Evolutionary conservation across 306 rosid species (phyloP).

Genomic region (Medicago lupulina): DNA sequence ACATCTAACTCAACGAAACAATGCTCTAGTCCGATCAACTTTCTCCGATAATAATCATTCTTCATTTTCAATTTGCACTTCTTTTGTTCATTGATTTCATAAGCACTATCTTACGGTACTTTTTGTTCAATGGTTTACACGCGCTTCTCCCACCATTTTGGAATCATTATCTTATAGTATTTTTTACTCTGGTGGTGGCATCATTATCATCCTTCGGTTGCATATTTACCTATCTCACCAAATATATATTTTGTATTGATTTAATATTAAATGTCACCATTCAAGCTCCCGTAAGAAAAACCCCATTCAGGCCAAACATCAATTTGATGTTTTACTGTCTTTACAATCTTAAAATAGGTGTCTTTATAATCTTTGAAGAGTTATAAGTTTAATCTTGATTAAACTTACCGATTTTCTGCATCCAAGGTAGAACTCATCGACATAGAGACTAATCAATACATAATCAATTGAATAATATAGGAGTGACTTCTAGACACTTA

Average conservation of each 20-base stretch:
- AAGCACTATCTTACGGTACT: neutral
- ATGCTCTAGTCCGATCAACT: too few species aligned
- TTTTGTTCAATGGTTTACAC: neutral
- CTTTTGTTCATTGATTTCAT: neutral
- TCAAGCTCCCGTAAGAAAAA: neutral
- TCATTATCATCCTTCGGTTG: neutral
- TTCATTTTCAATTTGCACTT: neutral
- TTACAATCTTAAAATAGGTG: neutral
- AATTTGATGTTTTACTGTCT: neutral
- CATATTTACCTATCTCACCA: neutral
- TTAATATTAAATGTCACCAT: neutral
- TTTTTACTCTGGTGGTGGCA: too few species aligned
- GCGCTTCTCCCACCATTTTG: neutral
- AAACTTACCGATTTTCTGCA: neutral
- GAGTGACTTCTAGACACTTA: neutral
- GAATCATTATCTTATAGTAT: too few species aligned
- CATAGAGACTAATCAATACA: too few species aligned
- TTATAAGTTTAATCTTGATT: neutral
- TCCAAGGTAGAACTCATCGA: neutral
- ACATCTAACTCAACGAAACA: too few species aligned
- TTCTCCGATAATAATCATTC: neutral
- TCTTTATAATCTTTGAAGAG: neutral
- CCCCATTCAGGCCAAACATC: neutral
- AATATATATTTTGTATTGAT: neutral
- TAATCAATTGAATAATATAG: too few species aligned